Evolutionary conservation across 441 rosid genomes (phyloP).

Genomic region (Eutrema salsugineum): DNA sequence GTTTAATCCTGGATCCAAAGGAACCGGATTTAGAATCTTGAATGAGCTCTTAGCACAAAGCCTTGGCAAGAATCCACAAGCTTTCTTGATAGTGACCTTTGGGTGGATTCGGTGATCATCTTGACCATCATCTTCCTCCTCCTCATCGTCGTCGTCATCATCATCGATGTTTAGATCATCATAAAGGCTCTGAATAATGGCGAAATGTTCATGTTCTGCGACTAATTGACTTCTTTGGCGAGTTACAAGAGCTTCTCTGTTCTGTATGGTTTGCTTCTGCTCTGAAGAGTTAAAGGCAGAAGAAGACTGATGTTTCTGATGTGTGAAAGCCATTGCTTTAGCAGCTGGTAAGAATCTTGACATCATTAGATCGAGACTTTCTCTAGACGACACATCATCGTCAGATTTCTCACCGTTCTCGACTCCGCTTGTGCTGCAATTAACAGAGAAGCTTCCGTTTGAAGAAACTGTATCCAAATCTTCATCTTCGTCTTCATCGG

Average conservation of each 20-base stretch:
- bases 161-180: slow-evolving; percentile 37
- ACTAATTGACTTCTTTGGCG: slow-evolving; percentile 39
- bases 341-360: slow-evolving; percentile 98
- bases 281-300: slow-evolving; percentile 40
- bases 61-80: slow-evolving; percentile 34
- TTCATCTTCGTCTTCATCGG: slow-evolving; percentile 34
- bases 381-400: slow-evolving; percentile 45
- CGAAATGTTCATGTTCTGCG: slow-evolving; percentile 37
- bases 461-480: slow-evolving; percentile 61
- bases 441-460: slow-evolving; percentile 48
- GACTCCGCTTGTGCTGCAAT: slow-evolving; percentile 57
- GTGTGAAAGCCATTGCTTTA: slow-evolving; percentile 79
- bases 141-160: slow-evolving; percentile 53
- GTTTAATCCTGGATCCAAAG: slow-evolving; percentile 13
- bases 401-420: slow-evolving; percentile 9
- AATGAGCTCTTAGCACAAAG: slow-evolving; percentile 28
- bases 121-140: not conserved
- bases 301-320: slow-evolving; percentile 42
- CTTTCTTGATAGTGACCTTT: slow-evolving; percentile 24
- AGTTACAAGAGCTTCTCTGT: slow-evolving; percentile 18
- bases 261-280: slow-evolving; percentile 36
- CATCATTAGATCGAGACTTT: slow-evolving; percentile 82
- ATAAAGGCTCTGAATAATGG: slow-evolving; percentile 29
- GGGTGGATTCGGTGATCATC: not conserved
- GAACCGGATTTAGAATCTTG: slow-evolving; percentile 34